phyloP scores from a whole-genome alignment of 805 yeast species.

The Candida sanyiensis region DNA sequence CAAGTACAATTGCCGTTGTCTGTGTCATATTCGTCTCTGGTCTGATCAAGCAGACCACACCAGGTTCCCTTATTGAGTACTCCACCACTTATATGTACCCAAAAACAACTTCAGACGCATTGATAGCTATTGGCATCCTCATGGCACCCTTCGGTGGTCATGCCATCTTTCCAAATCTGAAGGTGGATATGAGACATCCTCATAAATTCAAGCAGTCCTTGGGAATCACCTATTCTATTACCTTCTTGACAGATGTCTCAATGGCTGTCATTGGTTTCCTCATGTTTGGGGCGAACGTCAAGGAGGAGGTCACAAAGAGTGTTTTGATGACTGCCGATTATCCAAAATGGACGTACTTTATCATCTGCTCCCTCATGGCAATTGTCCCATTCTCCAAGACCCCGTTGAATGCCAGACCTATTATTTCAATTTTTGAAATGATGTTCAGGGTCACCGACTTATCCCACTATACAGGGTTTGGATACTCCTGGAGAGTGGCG shows the following conservation, averaged over 20 bases:
- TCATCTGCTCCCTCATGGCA: conserved; percentile 67
- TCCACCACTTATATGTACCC: conserved; percentile 72
- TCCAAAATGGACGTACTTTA: conserved; percentile 54
- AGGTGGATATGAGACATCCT: conserved; percentile 68
- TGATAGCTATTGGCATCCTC: conserved; percentile 59
- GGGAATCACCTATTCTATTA: conserved; percentile 52
- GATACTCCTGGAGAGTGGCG: conserved; percentile 18
- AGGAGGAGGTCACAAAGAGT: conserved; percentile 75
- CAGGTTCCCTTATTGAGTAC: conserved; percentile 67
- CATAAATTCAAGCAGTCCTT: conserved; percentile 48
- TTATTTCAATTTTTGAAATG: conserved; percentile 62
- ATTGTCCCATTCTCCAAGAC: conserved; percentile 78
- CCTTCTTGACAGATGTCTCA: conserved; percentile 52
- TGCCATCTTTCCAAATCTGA: conserved; percentile 70
- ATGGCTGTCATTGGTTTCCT: conserved; percentile 66
- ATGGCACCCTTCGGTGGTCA: conserved; percentile 87
- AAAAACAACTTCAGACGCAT: conserved; percentile 39
- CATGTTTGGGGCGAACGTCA: conserved; percentile 71
- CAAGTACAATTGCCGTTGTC: conserved; percentile 64
- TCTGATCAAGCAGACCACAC: conserved; percentile 47
- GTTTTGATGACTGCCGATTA: conserved; percentile 61
- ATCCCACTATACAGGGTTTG: conserved; percentile 17
- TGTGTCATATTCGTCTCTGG: conserved; percentile 58
- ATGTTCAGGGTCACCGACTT: conserved; percentile 31
- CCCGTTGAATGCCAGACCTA: conserved; percentile 79